Evolutionary conservation across 495 filamentous ascomycete genomes (phyloP).

Genomic region (Evernia prunastri): DNA sequence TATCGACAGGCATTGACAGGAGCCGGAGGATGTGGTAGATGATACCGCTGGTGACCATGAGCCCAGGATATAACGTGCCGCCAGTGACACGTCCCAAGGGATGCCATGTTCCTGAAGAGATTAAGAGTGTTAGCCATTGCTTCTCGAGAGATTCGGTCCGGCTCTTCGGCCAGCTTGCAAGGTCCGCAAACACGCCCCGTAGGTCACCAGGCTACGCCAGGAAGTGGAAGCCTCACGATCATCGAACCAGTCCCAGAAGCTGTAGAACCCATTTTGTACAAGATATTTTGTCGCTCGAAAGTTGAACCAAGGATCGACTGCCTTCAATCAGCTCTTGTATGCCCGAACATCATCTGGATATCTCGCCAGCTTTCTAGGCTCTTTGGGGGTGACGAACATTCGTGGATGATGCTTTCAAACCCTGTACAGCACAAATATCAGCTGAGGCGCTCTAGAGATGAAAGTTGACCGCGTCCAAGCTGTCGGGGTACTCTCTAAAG

Average conservation of each 20-base stretch:
- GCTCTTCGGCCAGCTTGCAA: background rate
- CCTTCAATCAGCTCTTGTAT: constrained; percentile 23
- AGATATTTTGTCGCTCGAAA: constrained; percentile 98
- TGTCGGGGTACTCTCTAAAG: constrained; percentile 4
- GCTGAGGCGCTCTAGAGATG: constrained; percentile 6
- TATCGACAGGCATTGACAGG: constrained; percentile 91
- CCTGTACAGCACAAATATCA: constrained; percentile 42
- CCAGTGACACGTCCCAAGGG: constrained; percentile 97
- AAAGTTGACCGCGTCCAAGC: constrained; percentile 8
- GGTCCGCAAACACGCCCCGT: background rate
- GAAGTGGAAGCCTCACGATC: constrained; percentile 55
- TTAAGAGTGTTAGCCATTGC: constrained; percentile 19
- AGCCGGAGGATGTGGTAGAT: constrained; percentile 94
- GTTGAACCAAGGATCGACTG: constrained; percentile 99
- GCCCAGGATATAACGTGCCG: constrained; percentile 94
- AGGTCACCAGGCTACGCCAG: background rate
- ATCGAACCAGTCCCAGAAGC: constrained; percentile 99
- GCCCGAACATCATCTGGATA: constrained; percentile 25
- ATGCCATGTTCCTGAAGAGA: constrained; percentile 82
- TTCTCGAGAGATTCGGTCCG: background rate
- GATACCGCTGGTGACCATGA: constrained; percentile 97
- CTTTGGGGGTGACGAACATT: constrained; percentile 62
- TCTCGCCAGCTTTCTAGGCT: constrained; percentile 11
- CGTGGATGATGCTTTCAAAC: constrained; percentile 99
- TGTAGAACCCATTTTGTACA: constrained; percentile 92